Conservation (phyloP, 805 yeast genomes). For the Scheffersomyces coipomensis region DNA sequence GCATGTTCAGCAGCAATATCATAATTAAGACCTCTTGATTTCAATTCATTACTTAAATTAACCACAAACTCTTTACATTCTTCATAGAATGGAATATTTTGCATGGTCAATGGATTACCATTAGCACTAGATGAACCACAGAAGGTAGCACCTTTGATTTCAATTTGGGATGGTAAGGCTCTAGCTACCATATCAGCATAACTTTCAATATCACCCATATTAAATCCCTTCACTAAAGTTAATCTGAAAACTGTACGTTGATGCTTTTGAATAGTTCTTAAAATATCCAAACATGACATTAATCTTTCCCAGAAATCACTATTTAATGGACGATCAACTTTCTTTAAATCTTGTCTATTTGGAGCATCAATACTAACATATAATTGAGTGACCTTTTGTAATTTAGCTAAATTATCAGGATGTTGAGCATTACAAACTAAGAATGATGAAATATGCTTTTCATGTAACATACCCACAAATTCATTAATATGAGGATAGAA, state of each 20-base stretch:
- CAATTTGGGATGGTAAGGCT: slow-evolving; percentile 84
- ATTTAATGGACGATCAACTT: slow-evolving; percentile 84
- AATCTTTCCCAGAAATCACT: slow-evolving; percentile 93
- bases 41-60: slow-evolving; percentile 58
- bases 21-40: slow-evolving; percentile 65
- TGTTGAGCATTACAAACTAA: slow-evolving; percentile 96
- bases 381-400: slow-evolving; percentile 81
- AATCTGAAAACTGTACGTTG: slow-evolving; percentile 91
- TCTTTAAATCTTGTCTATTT: slow-evolving; percentile 74
- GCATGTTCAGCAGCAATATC: slow-evolving; percentile 94
- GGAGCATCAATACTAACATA: slow-evolving; percentile 94
- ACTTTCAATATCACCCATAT: slow-evolving; percentile 74
- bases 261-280: slow-evolving; percentile 67
- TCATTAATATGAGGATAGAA: slow-evolving; percentile 89
- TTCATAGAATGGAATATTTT: slow-evolving; percentile 90
- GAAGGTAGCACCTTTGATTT: slow-evolving; percentile 92
- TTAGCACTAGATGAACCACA: slow-evolving; percentile 86
- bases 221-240: slow-evolving; percentile 90
- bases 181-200: slow-evolving; percentile 84
- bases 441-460: slow-evolving; percentile 76
- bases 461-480: slow-evolving; percentile 78
- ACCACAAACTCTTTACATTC: slow-evolving; percentile 80
- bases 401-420: slow-evolving; percentile 72
- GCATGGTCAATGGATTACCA: slow-evolving; percentile 91
- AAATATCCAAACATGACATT: slow-evolving; percentile 73